phyloP scores from a whole-genome alignment of 2,329 filamentous ascomycete genomes.

The Aspergillus fijiensis region DNA sequence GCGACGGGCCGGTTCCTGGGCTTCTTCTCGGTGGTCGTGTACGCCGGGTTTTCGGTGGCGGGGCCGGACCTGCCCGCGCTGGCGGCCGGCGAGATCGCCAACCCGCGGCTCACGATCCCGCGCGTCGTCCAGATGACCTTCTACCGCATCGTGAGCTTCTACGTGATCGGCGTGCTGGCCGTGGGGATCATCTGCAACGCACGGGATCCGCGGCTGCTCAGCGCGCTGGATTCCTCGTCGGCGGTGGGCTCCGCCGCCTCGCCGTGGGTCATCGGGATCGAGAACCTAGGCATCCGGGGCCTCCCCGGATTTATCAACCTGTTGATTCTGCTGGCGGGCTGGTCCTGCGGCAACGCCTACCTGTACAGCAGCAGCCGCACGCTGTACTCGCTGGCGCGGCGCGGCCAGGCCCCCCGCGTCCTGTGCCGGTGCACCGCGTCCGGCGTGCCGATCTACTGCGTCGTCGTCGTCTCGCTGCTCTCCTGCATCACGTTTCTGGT shows the following conservation, averaged over 20 bases:
- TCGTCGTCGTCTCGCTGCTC: constrained; percentile 62
- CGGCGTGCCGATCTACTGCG: constrained; percentile 71
- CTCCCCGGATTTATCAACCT: constrained; percentile 73
- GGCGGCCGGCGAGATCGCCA: constrained; percentile 66
- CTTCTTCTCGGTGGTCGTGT: constrained; percentile 69
- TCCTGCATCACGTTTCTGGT: constrained; percentile 67
- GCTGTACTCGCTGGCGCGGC: constrained; percentile 49
- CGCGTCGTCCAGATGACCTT: constrained; percentile 73
- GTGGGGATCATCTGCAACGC: no score
- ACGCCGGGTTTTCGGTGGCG: constrained; percentile 63
- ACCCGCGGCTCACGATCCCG: constrained; percentile 67
- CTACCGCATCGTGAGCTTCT: constrained; percentile 73
- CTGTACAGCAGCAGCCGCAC: constrained; percentile 56
- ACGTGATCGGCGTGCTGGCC: constrained; percentile 67
- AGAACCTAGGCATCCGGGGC: constrained; percentile 62
- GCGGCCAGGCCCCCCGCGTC: constrained; percentile 54
- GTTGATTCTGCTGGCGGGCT: constrained; percentile 69
- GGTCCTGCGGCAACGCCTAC: constrained; percentile 67
- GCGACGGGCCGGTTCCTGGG: constrained; percentile 67
- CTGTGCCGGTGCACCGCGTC: constrained; percentile 58
- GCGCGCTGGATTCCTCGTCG: constrained; percentile 49
- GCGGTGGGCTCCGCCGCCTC: constrained; percentile 65
- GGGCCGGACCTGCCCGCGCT: constrained; percentile 62
- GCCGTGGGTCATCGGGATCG: constrained; percentile 71
- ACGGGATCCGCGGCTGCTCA: no score